Percentiles rank a stretch among this genome's conserved stretches.
Conservation (phyloP, 805 yeast genomes). For the Candida ovalis region DNA sequence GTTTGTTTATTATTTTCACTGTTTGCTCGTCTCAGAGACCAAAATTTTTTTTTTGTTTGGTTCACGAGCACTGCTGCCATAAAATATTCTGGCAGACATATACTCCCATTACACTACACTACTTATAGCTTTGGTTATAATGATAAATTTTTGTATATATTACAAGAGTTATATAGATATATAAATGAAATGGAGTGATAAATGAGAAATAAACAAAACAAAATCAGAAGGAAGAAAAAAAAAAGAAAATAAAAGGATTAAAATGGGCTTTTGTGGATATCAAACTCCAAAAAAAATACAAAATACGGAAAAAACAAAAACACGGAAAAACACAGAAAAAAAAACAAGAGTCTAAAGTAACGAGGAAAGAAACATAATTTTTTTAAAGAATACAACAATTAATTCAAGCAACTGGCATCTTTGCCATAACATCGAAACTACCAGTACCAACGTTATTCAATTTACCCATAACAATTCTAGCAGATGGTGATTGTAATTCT, state of each 20-base stretch:
- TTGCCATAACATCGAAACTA: slow-evolving; percentile 73
- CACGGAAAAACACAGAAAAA: not conserved
- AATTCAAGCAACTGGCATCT: slow-evolving; percentile 33
- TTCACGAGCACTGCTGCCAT: not conserved
- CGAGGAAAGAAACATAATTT: not conserved
- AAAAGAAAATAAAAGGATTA: not conserved
- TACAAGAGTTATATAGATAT: not conserved
- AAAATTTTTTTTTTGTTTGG: not conserved
- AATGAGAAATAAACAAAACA: not conserved
- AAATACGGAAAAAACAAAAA: not conserved
- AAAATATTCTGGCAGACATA: not conserved
- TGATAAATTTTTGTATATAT: not conserved
- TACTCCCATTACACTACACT: not conserved
- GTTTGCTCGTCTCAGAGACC: not conserved
- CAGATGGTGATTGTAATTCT: slow-evolving; percentile 85
- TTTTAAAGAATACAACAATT: not conserved
- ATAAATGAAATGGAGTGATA: not conserved
- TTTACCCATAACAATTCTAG: slow-evolving; percentile 89
- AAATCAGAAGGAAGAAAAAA: not conserved
- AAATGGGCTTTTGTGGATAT: not conserved
- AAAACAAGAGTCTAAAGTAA: not conserved
- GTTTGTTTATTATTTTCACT: no score
- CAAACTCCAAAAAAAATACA: not conserved
- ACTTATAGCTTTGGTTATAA: not conserved
- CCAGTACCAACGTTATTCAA: slow-evolving; percentile 94